phyloP scores from a whole-genome alignment of 495 filamentous ascomycete genomes.

The Podospora comata region DNA sequence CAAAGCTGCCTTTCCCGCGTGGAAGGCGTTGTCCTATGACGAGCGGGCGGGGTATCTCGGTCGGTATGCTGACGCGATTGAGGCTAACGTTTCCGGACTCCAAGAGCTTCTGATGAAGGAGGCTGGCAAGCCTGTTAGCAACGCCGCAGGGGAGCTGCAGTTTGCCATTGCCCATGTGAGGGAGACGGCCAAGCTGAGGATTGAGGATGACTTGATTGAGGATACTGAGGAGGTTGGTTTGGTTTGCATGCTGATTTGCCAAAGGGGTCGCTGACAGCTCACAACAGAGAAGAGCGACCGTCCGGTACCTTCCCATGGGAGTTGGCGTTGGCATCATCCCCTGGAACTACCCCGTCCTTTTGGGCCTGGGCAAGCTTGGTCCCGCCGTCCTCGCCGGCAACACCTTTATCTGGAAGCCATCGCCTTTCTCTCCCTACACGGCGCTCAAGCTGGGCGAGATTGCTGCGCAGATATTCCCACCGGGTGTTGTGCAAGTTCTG shows the following conservation, averaged over 20 bases:
- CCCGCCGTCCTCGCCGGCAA: conserved; percentile 56
- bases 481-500: conserved; percentile 61
- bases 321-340: conserved; percentile 53
- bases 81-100: conserved; percentile 31
- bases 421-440: conserved; percentile 63
- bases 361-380: conserved; percentile 52
- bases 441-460: conserved; percentile 64
- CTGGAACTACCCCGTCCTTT: conserved; percentile 60
- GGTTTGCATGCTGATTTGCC: background rate
- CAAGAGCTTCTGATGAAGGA: conserved; percentile 25
- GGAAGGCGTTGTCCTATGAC: conserved; percentile 33
- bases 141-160: background rate
- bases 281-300: conserved; percentile 33
- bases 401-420: conserved; percentile 59
- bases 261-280: background rate
- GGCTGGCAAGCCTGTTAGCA: conserved; percentile 6
- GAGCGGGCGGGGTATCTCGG: conserved; percentile 49
- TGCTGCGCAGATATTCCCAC: conserved; percentile 55
- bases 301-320: conserved; percentile 49
- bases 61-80: conserved; percentile 42
- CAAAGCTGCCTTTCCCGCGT: conserved; percentile 39
- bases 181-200: conserved; percentile 5
- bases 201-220: conserved; percentile 14
- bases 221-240: conserved; percentile 31
- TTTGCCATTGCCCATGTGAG: conserved; percentile 13